These are phyloP conservation scores for Trichosporon sp. DNA, from an alignment of 1,284 basidiomycete genomes.

Conservation along the genomic window DNA sequence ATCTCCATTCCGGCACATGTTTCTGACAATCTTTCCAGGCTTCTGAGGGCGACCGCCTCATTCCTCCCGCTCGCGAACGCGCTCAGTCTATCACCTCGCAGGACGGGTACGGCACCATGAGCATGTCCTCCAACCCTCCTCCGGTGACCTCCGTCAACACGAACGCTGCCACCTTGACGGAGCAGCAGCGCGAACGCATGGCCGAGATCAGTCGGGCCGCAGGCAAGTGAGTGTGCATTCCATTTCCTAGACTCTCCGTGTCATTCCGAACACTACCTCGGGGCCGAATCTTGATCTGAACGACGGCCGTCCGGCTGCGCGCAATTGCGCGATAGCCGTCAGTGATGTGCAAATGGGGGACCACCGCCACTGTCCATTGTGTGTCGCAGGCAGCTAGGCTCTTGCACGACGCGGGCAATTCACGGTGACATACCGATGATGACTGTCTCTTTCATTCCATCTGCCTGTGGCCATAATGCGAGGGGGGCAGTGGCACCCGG, in stretches of 20 bases:
- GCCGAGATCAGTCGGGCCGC: conserved; percentile 29
- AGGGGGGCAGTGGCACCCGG: not conserved
- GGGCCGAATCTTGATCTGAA: not conserved
- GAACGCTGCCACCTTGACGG: conserved; percentile 15
- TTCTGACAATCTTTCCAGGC: conserved; percentile 16
- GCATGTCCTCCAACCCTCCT: conserved; percentile 21
- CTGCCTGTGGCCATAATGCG: conserved; percentile 3
- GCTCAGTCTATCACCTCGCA: conserved; percentile 24
- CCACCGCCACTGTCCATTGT: not conserved
- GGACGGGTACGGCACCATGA: conserved; percentile 30
- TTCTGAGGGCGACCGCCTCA: conserved; percentile 25
- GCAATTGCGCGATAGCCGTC: conserved; percentile 10
- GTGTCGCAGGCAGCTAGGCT: not conserved
- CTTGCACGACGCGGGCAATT: not conserved
- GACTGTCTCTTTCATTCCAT: conserved; percentile 12
- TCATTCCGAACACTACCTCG: not conserved
- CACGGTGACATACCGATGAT: conserved; percentile 13
- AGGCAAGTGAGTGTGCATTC: conserved; percentile 27
- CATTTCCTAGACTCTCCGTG: not conserved
- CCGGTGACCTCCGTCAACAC: conserved; percentile 11
- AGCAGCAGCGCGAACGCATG: conserved; percentile 28
- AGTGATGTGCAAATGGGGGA: conserved; percentile 4
- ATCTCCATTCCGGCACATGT: not conserved
- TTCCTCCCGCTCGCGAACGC: conserved; percentile 24
- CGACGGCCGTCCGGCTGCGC: conserved; percentile 2